phyloP scores from a whole-genome alignment of 2,329 filamentous ascomycete species.

The Alternaria arborescens region DNA sequence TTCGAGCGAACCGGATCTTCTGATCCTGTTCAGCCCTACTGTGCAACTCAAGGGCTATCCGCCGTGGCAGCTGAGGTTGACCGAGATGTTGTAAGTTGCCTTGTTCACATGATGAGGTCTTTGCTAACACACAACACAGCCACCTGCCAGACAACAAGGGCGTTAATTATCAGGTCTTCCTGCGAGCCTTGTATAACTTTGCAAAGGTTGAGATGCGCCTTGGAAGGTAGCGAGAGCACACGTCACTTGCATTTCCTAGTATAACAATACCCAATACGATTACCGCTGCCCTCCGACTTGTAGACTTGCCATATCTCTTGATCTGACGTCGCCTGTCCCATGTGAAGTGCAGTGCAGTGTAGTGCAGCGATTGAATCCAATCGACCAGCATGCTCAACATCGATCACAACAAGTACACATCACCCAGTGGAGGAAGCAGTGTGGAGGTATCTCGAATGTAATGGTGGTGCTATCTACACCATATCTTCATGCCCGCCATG shows the following conservation, averaged over 20 bases:
- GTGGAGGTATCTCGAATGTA: conserved; percentile 44
- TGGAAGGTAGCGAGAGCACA: conserved; percentile 61
- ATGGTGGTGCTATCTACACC: conserved; percentile 44
- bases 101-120: neutral
- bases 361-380: neutral
- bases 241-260: conserved; percentile 11
- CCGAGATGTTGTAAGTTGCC: conserved; percentile 81
- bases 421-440: conserved; percentile 1
- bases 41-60: conserved; percentile 91
- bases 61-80: conserved; percentile 93
- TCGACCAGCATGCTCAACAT: neutral
- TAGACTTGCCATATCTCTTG: neutral
- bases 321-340: neutral
- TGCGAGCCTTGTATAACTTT: conserved; percentile 83
- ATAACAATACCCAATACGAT: conserved; percentile 28
- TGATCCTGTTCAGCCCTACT: conserved; percentile 85
- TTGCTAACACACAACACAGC: conserved; percentile 34
- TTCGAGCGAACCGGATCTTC: conserved; percentile 87
- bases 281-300: neutral
- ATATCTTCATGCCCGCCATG: conserved; percentile 40
- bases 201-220: conserved; percentile 88
- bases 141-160: conserved; percentile 74
- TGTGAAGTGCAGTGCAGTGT: neutral
- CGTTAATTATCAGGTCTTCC: conserved; percentile 93
- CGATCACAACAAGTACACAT: neutral